Base-by-base conservation (phyloP, 768 basidiomycete species). In the Lyophyllum shimeji region DNA sequence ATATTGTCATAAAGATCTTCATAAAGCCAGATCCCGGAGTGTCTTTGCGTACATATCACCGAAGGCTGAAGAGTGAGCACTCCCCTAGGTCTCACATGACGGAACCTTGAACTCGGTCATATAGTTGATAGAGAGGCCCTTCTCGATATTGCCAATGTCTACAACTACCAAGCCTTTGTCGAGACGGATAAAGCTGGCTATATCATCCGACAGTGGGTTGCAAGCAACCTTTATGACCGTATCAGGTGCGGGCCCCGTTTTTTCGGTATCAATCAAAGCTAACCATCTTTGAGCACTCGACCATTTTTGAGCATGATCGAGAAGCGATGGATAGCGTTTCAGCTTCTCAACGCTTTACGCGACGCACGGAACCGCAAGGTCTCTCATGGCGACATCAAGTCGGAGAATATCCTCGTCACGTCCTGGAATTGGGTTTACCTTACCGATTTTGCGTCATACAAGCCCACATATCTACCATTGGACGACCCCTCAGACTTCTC, bases 241-340 rank as follows among this genome's bases (percentile, higher is more conserved):
- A 98, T 99, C 65, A 98, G 95, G 95, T 94, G 57, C 52, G 85
- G 67, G 3, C 43, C 18, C 13, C 7, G n/a, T 47, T 46, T 18
- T 43, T 6, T 7, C 45, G 37, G 17, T 52, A 5, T 46, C 27
- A 13, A 18, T 3, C 43, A 23, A 25, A 24, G 25, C 18, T 53
- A 50, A 52, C 48, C 33, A 53, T 8, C 44, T 43, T 43, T 1
- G 63, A 99, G 97, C 67, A 98, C 95, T 2, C 91, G 96, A 33
- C 97, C 97, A 3, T 99, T 98, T 74, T 78, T 99, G 39, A 89
- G 85, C 58, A 70, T 79, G 58, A 81, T 98, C 21, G 97, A 99
- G 77, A 98, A 98, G 82, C 93, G 93, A 68, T 99, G 96, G 97
- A 93, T 98, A 56, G 87, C 90, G 0, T 99, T 94, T 66, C 97